phyloP scores from a whole-genome alignment of 2,329 filamentous ascomycete genomes.

The Sporothrix humicola region DNA sequence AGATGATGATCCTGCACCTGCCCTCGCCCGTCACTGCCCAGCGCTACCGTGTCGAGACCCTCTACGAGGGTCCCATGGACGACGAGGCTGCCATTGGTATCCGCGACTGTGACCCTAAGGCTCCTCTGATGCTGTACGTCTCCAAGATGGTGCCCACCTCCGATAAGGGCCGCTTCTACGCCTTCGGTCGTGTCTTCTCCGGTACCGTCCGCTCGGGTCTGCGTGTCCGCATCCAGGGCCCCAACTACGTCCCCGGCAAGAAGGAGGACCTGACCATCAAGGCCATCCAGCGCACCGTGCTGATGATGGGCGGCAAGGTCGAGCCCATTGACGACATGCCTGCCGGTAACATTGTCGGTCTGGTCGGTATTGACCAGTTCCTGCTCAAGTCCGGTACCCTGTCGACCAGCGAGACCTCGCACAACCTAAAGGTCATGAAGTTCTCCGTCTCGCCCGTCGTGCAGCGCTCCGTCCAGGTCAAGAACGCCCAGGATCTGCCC shows the following conservation, averaged over 20 bases:
- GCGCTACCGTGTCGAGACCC: conserved; percentile 96
- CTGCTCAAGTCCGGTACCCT: conserved; percentile 99
- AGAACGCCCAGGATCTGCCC: conserved; percentile 99
- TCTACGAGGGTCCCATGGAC: conserved; percentile 96
- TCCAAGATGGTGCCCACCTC: conserved; percentile 99
- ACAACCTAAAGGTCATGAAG: conserved; percentile 99
- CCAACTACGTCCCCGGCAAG: conserved; percentile 97
- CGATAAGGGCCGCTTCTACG: conserved; percentile 99
- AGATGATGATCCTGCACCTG: conserved; percentile 99
- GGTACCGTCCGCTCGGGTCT: conserved; percentile 97
- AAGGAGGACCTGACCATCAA: conserved; percentile 99
- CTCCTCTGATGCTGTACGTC: conserved; percentile 99
- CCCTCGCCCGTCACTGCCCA: conserved; percentile 95
- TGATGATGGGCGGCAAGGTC: conserved; percentile 99
- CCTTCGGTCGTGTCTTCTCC: conserved; percentile 99
- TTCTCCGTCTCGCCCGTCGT: conserved; percentile 99
- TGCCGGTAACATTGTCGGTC: conserved; percentile 98
- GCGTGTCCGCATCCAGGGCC: conserved; percentile 99
- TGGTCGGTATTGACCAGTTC: conserved; percentile 99
- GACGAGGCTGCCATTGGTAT: conserved; percentile 94
- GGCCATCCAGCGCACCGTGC: conserved; percentile 98
- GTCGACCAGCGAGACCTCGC: conserved; percentile 93
- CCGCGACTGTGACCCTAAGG: conserved; percentile 97
- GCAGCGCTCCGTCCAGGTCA: conserved; percentile 97
- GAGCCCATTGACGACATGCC: conserved; percentile 98